Evolutionary conservation across 768 basidiomycete species (phyloP), one percentile per base, ranked within the genome.

Genomic region (Russula vinacea): DNA sequence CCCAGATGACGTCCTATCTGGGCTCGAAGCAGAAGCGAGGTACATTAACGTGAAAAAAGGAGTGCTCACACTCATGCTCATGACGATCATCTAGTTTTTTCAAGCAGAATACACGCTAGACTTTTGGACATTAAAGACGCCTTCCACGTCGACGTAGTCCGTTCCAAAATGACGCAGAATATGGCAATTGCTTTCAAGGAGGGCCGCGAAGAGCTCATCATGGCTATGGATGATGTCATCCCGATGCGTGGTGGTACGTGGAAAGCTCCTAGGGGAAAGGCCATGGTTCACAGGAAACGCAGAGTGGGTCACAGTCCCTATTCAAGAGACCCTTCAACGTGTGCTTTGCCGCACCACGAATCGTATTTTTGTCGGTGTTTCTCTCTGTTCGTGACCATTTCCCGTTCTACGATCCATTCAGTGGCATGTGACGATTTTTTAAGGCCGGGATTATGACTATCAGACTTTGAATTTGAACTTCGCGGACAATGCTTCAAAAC

Each of bases 391-490:
- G 58, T 24, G 16, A 44, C 17, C 3, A 22, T 40, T 29, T 45
- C 44, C 2, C n/a, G n/a, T 35, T 35, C 37, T 50, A 32, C 8
- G 5, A 29, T 29, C 29, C 29, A 2, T 29, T 2, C 29, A 29
- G 29, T 29, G 9, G 22, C 33, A 13, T 22, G 13, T 47, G 13
- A 16, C 32, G 47, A 53, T 45, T 44, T 13, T n/a, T 8, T 26
- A 54, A 84, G 82, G 82, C 67, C 71, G 77, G 1, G 67, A 81
- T 62, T 67, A 68, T 10, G 80, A 77, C 44, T 84, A 78, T 62
- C 71, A 22, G n/a, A 45, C 44, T 45, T 22, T 45, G n/a, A 45
- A 45, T 45, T 11, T 45, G 10, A 22, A 8, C 35, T 80, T 76
- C 56, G 72, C 80, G 4, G 60, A 72, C 13, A 72, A 77, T 22